Percentiles rank a stretch among this genome's conserved stretches.
phyloP scores from a whole-genome alignment of 2,329 filamentous ascomycete genomes.

The Aspergillus brasiliensis region DNA sequence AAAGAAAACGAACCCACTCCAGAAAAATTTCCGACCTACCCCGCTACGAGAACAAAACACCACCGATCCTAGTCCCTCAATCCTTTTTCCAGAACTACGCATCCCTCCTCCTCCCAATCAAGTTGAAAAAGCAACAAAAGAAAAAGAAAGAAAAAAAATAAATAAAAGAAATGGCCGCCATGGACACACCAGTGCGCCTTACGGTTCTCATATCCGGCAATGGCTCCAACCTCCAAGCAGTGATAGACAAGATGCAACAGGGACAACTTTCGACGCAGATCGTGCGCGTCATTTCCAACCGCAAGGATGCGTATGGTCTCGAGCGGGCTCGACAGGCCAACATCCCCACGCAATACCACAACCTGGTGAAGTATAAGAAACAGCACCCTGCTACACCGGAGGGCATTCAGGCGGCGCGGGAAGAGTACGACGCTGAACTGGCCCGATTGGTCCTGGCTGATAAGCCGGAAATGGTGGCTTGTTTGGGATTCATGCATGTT shows the following conservation, averaged over 20 bases:
- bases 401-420: conserved; percentile 56
- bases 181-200: conserved; percentile 51
- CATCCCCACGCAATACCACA: conserved; percentile 80
- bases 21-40: conserved; percentile 3
- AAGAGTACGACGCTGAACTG: conserved; percentile 73
- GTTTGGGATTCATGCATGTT: conserved; percentile 87
- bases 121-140: no score
- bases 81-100: no score
- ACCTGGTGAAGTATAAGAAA: conserved; percentile 75
- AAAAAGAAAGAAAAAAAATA: neutral
- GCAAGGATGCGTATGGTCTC: conserved; percentile 66
- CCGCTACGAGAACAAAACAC: neutral
- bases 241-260: conserved; percentile 63
- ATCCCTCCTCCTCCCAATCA: no score
- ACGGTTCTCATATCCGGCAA: conserved; percentile 72
- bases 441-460: conserved; percentile 67
- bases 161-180: conserved; percentile 13
- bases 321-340: conserved; percentile 59
- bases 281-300: conserved; percentile 67
- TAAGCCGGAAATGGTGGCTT: conserved; percentile 73
- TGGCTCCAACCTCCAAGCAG: conserved; percentile 77
- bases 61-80: neutral
- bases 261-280: conserved; percentile 56
- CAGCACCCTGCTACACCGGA: conserved; percentile 60
- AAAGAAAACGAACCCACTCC: neutral